These are phyloP conservation scores for Penicillium riverlandense DNA, from an alignment of 495 filamentous ascomycete genomes.

Conservation along the genomic window DNA sequence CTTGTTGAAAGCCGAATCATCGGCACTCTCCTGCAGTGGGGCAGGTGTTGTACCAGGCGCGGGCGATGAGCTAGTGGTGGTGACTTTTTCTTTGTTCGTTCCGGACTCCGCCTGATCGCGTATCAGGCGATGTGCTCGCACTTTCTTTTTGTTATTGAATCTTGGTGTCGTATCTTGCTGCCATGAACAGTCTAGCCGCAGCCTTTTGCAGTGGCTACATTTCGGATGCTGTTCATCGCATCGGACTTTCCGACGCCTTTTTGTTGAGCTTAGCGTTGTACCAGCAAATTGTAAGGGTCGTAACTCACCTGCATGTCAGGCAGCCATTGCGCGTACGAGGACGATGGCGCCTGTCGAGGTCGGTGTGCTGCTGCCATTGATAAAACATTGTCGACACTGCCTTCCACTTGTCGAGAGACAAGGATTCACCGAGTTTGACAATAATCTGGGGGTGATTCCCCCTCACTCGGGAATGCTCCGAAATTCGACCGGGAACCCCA, in stretches of 20 bases:
- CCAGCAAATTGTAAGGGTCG: too few relatives aligned
- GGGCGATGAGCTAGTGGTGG: not conserved
- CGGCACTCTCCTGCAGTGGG: not conserved
- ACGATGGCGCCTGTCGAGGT: not conserved
- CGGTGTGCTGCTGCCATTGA: too few relatives aligned
- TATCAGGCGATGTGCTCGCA: not conserved
- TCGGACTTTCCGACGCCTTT: conserved; percentile 7
- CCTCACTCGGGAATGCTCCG: too few relatives aligned
- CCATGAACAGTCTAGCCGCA: conserved; percentile 10
- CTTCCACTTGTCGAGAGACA: too few relatives aligned
- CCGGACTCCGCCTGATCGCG: too few relatives aligned
- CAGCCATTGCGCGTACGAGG: conserved; percentile 10
- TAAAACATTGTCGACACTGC: too few relatives aligned
- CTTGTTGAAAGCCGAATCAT: conserved; percentile 15
- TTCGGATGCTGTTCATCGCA: conserved; percentile 34
- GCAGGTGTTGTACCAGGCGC: not conserved
- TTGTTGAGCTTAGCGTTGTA: too few relatives aligned
- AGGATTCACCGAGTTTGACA: too few relatives aligned
- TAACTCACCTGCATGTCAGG: conserved; percentile 5
- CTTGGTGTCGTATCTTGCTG: conserved; percentile 1
- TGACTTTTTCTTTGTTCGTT: not conserved
- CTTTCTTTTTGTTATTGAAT: conserved; percentile 2
- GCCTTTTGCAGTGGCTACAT: conserved; percentile 28
- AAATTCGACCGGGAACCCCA: too few relatives aligned
- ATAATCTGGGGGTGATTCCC: too few relatives aligned